Evolutionary conservation across 2,329 filamentous ascomycete genomes (phyloP).

Genomic region (Thermomyces lanuginosus): DNA sequence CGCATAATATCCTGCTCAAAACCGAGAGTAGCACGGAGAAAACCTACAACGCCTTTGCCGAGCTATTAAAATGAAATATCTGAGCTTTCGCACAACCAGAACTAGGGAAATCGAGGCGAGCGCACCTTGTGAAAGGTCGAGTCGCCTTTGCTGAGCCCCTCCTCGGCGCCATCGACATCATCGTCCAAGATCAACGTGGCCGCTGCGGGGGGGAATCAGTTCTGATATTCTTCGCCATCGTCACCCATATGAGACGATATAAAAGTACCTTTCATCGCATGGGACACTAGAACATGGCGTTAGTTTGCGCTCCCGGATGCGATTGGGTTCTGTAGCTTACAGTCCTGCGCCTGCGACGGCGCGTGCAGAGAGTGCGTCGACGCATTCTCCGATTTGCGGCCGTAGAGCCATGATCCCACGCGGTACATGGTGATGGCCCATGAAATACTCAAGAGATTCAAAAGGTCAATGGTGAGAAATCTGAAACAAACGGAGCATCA

Average conservation of each 20-base stretch:
- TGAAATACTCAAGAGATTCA: too few relatives aligned
- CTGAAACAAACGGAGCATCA: too few relatives aligned
- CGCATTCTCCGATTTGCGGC: constrained; percentile 25
- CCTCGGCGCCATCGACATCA: constrained; percentile 72
- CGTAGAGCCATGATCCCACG: constrained; percentile 30
- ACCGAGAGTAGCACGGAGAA: constrained; percentile 71
- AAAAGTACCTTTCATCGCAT: constrained; percentile 31
- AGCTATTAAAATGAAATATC: constrained; percentile 40
- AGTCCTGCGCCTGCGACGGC: constrained; percentile 38
- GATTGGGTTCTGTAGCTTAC: constrained; percentile 15
- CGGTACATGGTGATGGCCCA: too few relatives aligned
- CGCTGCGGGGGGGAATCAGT: constrained; percentile 29
- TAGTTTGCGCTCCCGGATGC: constrained; percentile 9
- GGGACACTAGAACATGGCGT: constrained; percentile 16
- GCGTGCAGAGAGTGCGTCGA: constrained; percentile 42
- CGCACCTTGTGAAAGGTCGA: constrained; percentile 71
- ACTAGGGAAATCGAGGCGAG: constrained; percentile 2
- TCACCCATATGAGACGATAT: too few relatives aligned
- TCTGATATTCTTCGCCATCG: too few relatives aligned
- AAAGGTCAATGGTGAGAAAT: too few relatives aligned
- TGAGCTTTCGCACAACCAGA: background rate
- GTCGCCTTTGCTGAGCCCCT: constrained; percentile 50
- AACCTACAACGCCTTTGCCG: constrained; percentile 63
- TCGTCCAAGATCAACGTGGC: constrained; percentile 69
- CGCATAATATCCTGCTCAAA: constrained; percentile 87